Base-by-base conservation (phyloP, 495 filamentous ascomycete genomes). In the Annulohypoxylon stygium region DNA sequence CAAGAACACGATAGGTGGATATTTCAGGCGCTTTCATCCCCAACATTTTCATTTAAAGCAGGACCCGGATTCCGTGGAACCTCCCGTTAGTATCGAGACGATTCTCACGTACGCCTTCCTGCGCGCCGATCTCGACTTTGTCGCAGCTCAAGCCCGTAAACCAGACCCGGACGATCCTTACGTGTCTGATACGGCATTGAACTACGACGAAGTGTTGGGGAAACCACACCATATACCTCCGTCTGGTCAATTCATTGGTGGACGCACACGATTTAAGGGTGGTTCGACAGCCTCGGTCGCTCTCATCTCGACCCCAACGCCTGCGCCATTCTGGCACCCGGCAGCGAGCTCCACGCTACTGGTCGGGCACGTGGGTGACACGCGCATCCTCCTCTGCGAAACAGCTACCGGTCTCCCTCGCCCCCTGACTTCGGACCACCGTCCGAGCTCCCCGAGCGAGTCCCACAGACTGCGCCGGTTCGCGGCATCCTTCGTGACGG, bases 291-390 rank as follows among this genome's bases (percentile, higher is more conserved):
- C 92, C 30, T 96, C 92, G 43, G 83, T 97, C 18, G 95, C 92
- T 0, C 86, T 99, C 64, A 93, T 99, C 65, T 96, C 93, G 2
- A 97, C 96, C 0, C 93, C 95, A 0, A 97, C 91, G 0, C 91
- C 94, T 0, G 90, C 91, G 0, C 96, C 96, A 1, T 99, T 96
- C 81, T 99, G 96, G 96, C 92, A 98, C 76, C 96, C 96, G 1
- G 86, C 89, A 1, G 90, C 93, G 2, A 90, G 93, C 8, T 92
- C 91, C 1, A 95, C 93, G 9, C 82, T 99, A 25, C 80, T 97
- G n/a, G 90, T 93, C 26, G 92, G 93, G 5, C 96, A 99, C 78
- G 93, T 97, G 11, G 96, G 96, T 65, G 96, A 99, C 78, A 98
- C 95, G 0, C 89, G 95, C 30, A 90, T 97, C 61, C 83, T 99